Percentiles rank a stretch among this genome's conserved stretches.
Conservation (phyloP, 495 filamentous ascomycete genomes). For the Pyronema domesticum region DNA sequence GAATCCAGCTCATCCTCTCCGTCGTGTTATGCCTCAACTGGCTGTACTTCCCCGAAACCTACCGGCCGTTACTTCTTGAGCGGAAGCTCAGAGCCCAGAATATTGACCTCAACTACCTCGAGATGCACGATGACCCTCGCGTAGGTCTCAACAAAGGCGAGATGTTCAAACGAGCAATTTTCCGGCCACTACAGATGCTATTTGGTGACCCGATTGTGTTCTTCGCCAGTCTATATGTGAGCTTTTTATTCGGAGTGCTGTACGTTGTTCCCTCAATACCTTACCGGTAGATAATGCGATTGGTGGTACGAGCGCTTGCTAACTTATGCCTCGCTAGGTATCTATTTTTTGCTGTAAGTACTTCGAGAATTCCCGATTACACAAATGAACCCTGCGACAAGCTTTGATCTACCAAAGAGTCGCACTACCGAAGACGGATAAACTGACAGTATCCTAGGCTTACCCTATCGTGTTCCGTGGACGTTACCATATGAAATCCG, state of each 20-base stretch:
- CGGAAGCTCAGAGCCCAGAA: conserved; percentile 37
- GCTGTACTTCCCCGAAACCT: conserved; percentile 63
- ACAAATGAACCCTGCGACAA: background rate
- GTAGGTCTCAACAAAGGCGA: conserved; percentile 11
- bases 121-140: conserved; percentile 31
- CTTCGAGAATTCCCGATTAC: background rate
- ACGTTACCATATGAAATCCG: conserved; percentile 36
- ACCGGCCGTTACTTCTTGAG: conserved; percentile 60
- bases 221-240: conserved; percentile 58
- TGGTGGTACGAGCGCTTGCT: background rate
- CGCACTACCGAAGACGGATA: background rate
- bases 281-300: conserved; percentile 23
- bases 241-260: conserved; percentile 64
- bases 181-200: conserved; percentile 59
- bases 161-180: conserved; percentile 46
- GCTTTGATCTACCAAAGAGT: background rate
- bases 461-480: conserved; percentile 47
- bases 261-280: conserved; percentile 52
- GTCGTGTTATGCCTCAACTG: conserved; percentile 48
- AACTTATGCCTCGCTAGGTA: conserved; percentile 6
- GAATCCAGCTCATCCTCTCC: conserved; percentile 52
- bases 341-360: conserved; percentile 12
- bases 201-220: conserved; percentile 67
- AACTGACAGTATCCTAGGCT: conserved; percentile 25
- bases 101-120: conserved; percentile 25